Base-by-base conservation (phyloP, 1,284 basidiomycete genomes). In the Trametes pubescens region DNA sequence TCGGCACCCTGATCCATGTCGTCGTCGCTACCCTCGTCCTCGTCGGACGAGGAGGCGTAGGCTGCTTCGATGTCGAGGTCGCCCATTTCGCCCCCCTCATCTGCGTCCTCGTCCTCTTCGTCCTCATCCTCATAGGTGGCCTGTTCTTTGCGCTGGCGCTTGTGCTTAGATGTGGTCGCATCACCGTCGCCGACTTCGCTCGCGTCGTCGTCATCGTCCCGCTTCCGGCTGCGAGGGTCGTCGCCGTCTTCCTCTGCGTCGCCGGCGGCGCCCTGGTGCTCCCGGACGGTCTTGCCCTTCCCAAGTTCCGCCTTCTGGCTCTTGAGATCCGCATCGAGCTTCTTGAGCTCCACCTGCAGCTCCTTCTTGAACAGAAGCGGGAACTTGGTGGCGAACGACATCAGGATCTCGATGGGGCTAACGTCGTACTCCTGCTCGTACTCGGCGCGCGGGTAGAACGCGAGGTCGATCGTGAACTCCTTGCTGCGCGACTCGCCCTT, bases 401-500 rank as follows among this genome's bases (percentile, higher is more conserved):
- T 80, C 55, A 98, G 84, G 64, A 99, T 88, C 72, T 96, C 91
- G 29, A 81, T 73, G 1, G 90, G 85, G 38, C 86, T 84, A 48
- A 96, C 86, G 70, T 93, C 90, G 79, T 99, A 95, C 78, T 98
- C 97, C 47, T 88, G 82, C 57, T 80, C 77, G 77, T 97, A 99
- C 75, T 99, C 96, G 47, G 87, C 84, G 62, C 85, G 82, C 0
- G 96, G 95, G 81, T 95, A 99, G 78, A 99, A 93, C 63, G 86
- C 82, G 70, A 99, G 86, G 46, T 91, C 81, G 62, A 99, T 87
- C 2, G 85, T 90, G 82, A 96, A 98, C 52, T 90, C 85, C 67
- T 95, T 94, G 66, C 88, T 86, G 48, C 96, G 89, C 5, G 85
- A 81, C 57, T 86, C 82, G 49, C 87, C 87, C 71, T 92, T 89